These are phyloP conservation scores for Ballota nigra DNA, from an alignment of 257 asterid genomes.

Conservation along the genomic window DNA sequence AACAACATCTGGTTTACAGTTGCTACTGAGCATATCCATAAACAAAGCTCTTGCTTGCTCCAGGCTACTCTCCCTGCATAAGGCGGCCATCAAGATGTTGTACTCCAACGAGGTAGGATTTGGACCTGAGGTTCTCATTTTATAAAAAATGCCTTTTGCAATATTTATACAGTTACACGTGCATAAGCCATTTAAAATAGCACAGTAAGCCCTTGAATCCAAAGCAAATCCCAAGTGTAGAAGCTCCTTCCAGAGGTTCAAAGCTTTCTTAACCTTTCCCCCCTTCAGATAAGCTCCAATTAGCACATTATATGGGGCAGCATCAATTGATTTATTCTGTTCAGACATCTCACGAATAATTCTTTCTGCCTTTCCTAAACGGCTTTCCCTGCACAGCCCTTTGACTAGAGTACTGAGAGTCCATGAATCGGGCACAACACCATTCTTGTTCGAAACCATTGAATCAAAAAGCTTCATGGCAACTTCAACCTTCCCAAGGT, in stretches of 20 bases:
- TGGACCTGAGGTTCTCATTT: conserved; percentile 46
- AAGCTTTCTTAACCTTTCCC: conserved; percentile 44
- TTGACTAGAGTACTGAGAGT: conserved; percentile 44
- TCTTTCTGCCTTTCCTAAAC: conserved; percentile 44
- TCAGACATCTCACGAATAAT: conserved; percentile 43
- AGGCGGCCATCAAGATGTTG: conserved; percentile 58
- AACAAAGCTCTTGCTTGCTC: conserved; percentile 61
- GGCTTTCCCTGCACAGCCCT: conserved; percentile 64
- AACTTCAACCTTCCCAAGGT: conserved; percentile 47
- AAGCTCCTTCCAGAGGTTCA: conserved; percentile 52
- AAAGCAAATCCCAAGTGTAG: conserved; percentile 42
- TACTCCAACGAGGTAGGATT: conserved; percentile 46
- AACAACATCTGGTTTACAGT: conserved; percentile 49
- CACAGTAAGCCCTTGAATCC: conserved; percentile 41
- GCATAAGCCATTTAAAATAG: conserved; percentile 59
- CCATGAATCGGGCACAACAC: conserved; percentile 49
- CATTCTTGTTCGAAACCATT: conserved; percentile 38
- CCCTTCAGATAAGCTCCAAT: conserved; percentile 57
- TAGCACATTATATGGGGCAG: conserved; percentile 39
- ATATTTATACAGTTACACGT: conserved; percentile 42
- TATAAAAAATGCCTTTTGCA: conserved; percentile 65
- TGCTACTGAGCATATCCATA: conserved; percentile 47
- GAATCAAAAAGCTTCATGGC: conserved; percentile 51
- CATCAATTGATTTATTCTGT: conserved; percentile 31
- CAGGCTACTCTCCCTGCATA: conserved; percentile 61